phyloP scores from a whole-genome alignment of 768 basidiomycete species.

The Psilocybe cyanescens region DNA sequence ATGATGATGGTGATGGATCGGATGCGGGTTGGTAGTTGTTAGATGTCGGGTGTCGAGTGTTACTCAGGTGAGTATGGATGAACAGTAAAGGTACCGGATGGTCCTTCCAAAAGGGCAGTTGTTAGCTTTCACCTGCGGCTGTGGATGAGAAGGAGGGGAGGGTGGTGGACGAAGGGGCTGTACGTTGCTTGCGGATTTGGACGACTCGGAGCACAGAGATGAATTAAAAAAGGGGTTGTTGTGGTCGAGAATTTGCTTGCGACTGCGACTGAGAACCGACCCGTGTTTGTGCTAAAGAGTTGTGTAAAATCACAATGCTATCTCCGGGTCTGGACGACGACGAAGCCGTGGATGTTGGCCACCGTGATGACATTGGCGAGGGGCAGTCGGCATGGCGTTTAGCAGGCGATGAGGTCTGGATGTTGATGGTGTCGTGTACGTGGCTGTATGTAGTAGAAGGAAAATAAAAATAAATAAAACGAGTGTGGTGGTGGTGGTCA shows the following conservation, averaged over 20 bases:
- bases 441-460: neutral
- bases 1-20: too few species aligned
- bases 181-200: constrained; percentile 4
- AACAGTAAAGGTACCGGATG: too few species aligned
- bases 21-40: too few species aligned
- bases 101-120: too few species aligned
- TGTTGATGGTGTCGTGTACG: constrained; percentile 12
- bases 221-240: constrained; percentile 26
- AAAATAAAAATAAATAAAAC: too few species aligned
- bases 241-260: constrained; percentile 1
- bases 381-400: constrained; percentile 21
- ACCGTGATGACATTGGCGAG: constrained; percentile 18
- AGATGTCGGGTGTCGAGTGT: too few species aligned
- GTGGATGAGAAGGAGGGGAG: too few species aligned
- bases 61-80: too few species aligned
- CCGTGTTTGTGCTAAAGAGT: too few species aligned
- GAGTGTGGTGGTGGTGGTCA: neutral
- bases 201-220: constrained; percentile 27
- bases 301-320: constrained; percentile 8
- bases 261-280: too few species aligned
- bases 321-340: constrained; percentile 8
- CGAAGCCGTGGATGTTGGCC: constrained; percentile 5
- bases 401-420: constrained; percentile 29
- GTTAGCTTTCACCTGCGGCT: too few species aligned
- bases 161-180: too few species aligned